Evolutionary conservation across 805 yeast species (phyloP).

Genomic region (Tetrapisispora fleetii): DNA sequence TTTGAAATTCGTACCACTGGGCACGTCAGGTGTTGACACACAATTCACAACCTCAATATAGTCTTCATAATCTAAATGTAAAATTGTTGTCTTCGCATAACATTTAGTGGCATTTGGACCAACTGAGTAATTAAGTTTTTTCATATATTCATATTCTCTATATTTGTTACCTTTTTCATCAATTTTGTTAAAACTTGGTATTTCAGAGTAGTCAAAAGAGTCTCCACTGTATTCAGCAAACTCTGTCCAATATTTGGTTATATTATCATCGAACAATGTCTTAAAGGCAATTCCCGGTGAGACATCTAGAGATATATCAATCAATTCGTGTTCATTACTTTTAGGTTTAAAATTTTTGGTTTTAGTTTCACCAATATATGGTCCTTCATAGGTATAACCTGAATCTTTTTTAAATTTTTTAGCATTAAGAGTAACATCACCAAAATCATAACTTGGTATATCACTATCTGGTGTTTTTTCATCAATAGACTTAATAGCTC

Average conservation of each 20-base stretch:
- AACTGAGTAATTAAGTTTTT: constrained; percentile 67
- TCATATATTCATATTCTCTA: constrained; percentile 55
- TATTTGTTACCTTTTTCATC: constrained; percentile 32
- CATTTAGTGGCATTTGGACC: constrained; percentile 92
- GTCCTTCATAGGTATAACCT: constrained; percentile 50
- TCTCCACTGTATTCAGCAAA: constrained; percentile 32
- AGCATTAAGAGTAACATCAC: constrained; percentile 1
- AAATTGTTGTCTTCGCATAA: constrained; percentile 59
- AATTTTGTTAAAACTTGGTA: constrained; percentile 24
- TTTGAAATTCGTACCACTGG: constrained; percentile 75
- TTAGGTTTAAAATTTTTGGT: constrained; percentile 35
- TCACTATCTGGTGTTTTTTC: constrained; percentile 18
- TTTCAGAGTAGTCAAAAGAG: constrained; percentile 29
- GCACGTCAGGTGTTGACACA: constrained; percentile 86
- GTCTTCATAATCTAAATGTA: constrained; percentile 37
- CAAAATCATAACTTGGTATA: neutral
- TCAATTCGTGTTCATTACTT: constrained; percentile 43
- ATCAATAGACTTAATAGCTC: constrained; percentile 38
- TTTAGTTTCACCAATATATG: constrained; percentile 49
- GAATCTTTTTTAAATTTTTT: constrained; percentile 30
- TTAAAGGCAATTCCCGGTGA: constrained; percentile 71
- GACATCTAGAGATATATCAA: constrained; percentile 46
- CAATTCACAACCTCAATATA: constrained; percentile 52
- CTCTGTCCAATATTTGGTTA: constrained; percentile 32
- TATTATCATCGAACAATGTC: constrained; percentile 58